Conservation (phyloP, 2,329 filamentous ascomycete species). For the Akanthomyces lecanii region DNA sequence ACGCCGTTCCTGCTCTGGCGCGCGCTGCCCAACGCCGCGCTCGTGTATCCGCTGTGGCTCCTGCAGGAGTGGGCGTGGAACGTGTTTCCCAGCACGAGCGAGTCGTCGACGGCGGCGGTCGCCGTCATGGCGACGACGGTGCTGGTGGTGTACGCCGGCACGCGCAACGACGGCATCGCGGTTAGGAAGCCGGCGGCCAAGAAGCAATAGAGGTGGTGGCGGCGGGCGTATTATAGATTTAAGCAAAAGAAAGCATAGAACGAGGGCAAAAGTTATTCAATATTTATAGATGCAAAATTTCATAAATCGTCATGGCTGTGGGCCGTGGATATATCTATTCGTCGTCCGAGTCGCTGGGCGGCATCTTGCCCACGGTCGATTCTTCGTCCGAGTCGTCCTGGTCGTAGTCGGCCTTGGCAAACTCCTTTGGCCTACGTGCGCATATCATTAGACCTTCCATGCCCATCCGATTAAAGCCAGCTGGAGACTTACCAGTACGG, state of each 20-base stretch:
- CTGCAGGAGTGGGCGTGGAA: slow-evolving; percentile 94
- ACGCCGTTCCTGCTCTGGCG: slow-evolving; percentile 85
- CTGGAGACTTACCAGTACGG: slow-evolving; percentile 65
- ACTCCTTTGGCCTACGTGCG: slow-evolving; percentile 69
- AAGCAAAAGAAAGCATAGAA: background rate
- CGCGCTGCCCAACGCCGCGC: slow-evolving; percentile 61
- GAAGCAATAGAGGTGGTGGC: slow-evolving; percentile 14
- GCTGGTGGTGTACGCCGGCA: slow-evolving; percentile 56
- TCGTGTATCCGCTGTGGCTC: slow-evolving; percentile 67
- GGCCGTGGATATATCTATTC: slow-evolving; percentile 37
- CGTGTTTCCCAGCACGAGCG: slow-evolving; percentile 71
- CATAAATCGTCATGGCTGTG: slow-evolving; percentile 18
- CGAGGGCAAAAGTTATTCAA: background rate
- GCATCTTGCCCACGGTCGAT: slow-evolving; percentile 79
- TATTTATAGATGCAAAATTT: slow-evolving; percentile 29
- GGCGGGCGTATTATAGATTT: background rate
- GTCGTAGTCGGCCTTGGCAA: slow-evolving; percentile 60
- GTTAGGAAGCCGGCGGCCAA: slow-evolving; percentile 22
- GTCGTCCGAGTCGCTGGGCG: slow-evolving; percentile 74
- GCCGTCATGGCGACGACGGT: slow-evolving; percentile 65
- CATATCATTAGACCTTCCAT: background rate
- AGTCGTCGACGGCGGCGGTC: slow-evolving; percentile 62
- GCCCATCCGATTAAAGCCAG: background rate
- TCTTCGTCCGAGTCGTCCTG: slow-evolving; percentile 71
- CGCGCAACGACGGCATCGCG: slow-evolving; percentile 37